A percentile compares a stretch with the other conserved stretches of the same genome.
Evolutionary conservation across 495 filamentous ascomycete genomes (phyloP).

Genomic region (Aspergillus asperescens): DNA sequence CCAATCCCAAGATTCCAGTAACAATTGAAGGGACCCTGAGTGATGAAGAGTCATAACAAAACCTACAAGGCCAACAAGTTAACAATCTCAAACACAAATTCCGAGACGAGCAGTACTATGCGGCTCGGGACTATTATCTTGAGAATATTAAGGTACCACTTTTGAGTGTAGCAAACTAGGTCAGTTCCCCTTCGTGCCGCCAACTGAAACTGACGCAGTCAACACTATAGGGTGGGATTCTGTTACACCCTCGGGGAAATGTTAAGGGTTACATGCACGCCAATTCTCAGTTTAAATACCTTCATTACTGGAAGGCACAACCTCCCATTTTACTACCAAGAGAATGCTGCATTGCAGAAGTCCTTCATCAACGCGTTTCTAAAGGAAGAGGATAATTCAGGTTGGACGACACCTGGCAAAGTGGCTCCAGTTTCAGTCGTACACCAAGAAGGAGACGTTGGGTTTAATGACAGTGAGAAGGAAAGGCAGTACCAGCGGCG

Average conservation of each 20-base stretch:
- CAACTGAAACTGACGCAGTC: too few species aligned
- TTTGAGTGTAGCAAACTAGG: background rate
- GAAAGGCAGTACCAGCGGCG: too few species aligned
- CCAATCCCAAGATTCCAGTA: too few species aligned
- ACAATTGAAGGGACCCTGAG: conserved; percentile 58
- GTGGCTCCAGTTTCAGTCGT: too few species aligned
- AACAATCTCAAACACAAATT: conserved; percentile 53
- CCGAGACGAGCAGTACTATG: conserved; percentile 57
- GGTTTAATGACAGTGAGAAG: too few species aligned
- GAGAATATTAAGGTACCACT: conserved; percentile 11
- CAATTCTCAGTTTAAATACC: conserved; percentile 57
- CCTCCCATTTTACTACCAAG: conserved; percentile 63
- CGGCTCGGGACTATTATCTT: conserved; percentile 46
- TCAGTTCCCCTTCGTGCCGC: conserved; percentile 59
- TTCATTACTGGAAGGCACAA: conserved; percentile 67
- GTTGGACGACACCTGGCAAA: conserved; percentile 58
- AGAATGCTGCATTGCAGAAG: conserved; percentile 58
- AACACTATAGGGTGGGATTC: conserved; percentile 62
- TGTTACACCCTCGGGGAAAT: conserved; percentile 60
- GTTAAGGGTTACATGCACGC: conserved; percentile 57
- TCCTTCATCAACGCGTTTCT: conserved; percentile 66
- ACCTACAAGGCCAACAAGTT: conserved; percentile 54
- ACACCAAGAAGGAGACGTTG: too few species aligned
- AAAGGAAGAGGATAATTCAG: conserved; percentile 53
- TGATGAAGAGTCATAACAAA: conserved; percentile 54